Evolutionary conservation across 2,329 filamentous ascomycete genomes (phyloP).

Genomic region (Xylariaceae sp.): DNA sequence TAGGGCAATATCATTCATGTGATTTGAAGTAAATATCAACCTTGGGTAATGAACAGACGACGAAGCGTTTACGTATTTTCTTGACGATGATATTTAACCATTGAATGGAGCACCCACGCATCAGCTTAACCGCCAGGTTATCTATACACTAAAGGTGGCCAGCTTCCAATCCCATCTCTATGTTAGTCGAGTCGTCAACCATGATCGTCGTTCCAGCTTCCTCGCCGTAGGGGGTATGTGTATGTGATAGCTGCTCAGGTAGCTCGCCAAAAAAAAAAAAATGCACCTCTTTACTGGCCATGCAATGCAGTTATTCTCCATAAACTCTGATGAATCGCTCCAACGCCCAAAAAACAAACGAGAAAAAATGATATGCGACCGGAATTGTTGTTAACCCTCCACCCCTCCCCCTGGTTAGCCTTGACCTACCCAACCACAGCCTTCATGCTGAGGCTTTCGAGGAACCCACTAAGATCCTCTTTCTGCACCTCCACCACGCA

Average conservation of each 20-base stretch:
- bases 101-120: conserved; percentile 1
- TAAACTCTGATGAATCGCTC: conserved; percentile 13
- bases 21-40: background rate
- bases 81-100: conserved; percentile 14
- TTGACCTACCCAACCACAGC: conserved; percentile 61
- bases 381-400: background rate
- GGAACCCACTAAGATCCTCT: conserved; percentile 83
- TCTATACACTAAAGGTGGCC: background rate
- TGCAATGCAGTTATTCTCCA: conserved; percentile 10
- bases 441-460: conserved; percentile 90
- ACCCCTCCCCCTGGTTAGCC: background rate
- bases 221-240: background rate
- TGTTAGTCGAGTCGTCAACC: conserved; percentile 16
- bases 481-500: conserved; percentile 97
- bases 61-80: conserved; percentile 15
- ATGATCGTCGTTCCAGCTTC: conserved; percentile 16
- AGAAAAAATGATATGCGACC: background rate
- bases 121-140: background rate
- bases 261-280: conserved; percentile 3
- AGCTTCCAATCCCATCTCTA: conserved; percentile 4
- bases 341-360: conserved; percentile 5
- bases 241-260: conserved; percentile 8
- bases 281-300: conserved; percentile 4
- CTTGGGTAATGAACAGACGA: conserved; percentile 6
- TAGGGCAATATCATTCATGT: background rate